Evolutionary conservation across 169 alveolate genomes (phyloP).

Genomic region (Plasmodium gonderi): DNA sequence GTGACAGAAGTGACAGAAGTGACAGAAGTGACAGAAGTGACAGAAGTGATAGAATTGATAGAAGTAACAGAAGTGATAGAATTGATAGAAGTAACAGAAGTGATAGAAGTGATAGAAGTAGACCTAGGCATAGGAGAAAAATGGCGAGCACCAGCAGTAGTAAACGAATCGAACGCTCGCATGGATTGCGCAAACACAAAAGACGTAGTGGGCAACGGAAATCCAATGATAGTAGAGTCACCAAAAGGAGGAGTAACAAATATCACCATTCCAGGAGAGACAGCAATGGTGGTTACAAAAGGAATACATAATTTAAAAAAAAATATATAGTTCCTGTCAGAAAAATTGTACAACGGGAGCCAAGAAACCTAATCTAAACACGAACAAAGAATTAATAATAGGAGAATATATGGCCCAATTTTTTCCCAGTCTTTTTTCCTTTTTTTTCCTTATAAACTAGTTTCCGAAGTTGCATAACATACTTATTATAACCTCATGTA

Average conservation of each 20-base stretch:
- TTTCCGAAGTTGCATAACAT: background rate
- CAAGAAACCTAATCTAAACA: background rate
- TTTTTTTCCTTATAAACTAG: background rate
- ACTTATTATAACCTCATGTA: background rate
- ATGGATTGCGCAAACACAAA: background rate
- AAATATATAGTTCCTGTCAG: background rate
- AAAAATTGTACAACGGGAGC: background rate
- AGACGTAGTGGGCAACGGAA: background rate
- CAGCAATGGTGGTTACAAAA: too few relatives aligned
- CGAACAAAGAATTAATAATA: background rate
- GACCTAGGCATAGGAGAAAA: background rate
- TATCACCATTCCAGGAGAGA: background rate
- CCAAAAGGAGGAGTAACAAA: slow-evolving; percentile 2
- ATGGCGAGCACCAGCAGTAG: slow-evolving; percentile 14
- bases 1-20: background rate
- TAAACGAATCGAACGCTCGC: background rate
- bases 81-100: background rate
- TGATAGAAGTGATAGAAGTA: background rate
- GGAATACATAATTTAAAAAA: background rate
- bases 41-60: background rate
- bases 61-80: background rate
- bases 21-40: background rate
- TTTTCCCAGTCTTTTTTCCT: background rate
- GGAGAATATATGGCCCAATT: background rate
- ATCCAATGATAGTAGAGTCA: background rate